These are phyloP conservation scores for Rosa chinensis DNA, from an alignment of 306 rosid species.

Conservation along the genomic window DNA sequence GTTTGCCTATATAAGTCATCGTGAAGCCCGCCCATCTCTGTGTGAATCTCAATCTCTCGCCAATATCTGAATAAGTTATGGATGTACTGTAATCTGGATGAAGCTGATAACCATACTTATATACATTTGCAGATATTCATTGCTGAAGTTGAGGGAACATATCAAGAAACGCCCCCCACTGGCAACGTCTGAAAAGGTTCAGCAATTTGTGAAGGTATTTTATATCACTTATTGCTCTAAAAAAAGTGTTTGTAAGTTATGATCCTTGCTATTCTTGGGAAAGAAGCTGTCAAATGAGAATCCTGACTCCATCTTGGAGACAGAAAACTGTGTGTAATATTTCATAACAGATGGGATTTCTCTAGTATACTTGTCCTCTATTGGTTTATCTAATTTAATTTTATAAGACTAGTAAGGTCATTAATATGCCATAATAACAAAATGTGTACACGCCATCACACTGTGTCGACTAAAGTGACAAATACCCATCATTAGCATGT, in stretches of 20 bases:
- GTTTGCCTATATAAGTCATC: slow-evolving; percentile 89
- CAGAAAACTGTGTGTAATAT: background rate
- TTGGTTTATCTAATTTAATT: background rate
- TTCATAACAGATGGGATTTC: background rate
- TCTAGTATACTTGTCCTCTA: background rate
- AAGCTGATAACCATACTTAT: slow-evolving; percentile 7
- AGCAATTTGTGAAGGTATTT: slow-evolving; percentile 85
- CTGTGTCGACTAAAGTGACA: background rate
- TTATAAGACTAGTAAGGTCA: background rate
- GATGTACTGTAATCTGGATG: background rate
- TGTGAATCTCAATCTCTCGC: slow-evolving; percentile 60
- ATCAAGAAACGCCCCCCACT: slow-evolving; percentile 93
- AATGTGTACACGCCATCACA: background rate
- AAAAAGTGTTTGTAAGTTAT: background rate
- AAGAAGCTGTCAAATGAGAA: background rate
- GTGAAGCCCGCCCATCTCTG: slow-evolving; percentile 90
- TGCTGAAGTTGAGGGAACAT: slow-evolving; percentile 81
- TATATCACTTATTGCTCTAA: slow-evolving; percentile 10
- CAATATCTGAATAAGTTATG: background rate
- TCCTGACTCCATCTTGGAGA: background rate
- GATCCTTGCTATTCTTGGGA: background rate
- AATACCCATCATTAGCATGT: background rate
- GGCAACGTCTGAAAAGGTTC: slow-evolving; percentile 94
- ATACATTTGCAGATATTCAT: slow-evolving; percentile 58
- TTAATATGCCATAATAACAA: background rate